Evolutionary conservation across 169 alveolate species (phyloP).

Genomic region (Theileria luwenshuni): DNA sequence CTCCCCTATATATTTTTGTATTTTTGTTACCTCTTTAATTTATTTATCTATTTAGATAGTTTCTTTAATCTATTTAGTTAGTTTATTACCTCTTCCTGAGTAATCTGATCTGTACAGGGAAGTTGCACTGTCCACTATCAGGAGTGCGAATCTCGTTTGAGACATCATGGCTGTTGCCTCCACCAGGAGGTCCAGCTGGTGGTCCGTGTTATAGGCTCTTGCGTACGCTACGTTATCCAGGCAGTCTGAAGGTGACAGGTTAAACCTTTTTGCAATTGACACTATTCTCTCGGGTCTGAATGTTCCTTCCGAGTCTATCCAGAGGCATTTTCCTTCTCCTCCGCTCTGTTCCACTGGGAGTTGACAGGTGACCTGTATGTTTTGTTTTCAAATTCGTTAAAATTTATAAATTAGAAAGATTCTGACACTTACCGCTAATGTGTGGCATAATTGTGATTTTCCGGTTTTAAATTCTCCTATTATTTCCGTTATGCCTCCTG

Average conservation of each 20-base stretch:
- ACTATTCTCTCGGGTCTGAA: constrained; percentile 98
- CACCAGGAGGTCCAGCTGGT: constrained; percentile 92
- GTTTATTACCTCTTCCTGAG: constrained; percentile 87
- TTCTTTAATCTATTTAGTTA: constrained; percentile 45
- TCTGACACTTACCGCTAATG: constrained; percentile 85
- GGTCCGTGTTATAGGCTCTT: constrained; percentile 96
- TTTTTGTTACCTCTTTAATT: constrained; percentile 72
- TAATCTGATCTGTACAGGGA: constrained; percentile 97
- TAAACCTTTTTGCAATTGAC: constrained; percentile 96
- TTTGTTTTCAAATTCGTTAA: background rate
- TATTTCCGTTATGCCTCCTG: constrained; percentile 95
- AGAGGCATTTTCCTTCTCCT: constrained; percentile 98
- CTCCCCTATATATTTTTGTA: constrained; percentile 96
- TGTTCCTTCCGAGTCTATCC: constrained; percentile 99
- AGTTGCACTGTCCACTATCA: constrained; percentile 97
- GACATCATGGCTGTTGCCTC: constrained; percentile 97
- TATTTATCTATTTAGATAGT: constrained; percentile 78
- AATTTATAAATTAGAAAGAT: background rate
- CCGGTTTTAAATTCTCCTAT: constrained; percentile 98
- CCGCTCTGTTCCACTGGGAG: constrained; percentile 94
- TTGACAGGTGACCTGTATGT: constrained; percentile 86
- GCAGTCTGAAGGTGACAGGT: constrained; percentile 93
- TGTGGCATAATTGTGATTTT: constrained; percentile 97
- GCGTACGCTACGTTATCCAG: constrained; percentile 97
- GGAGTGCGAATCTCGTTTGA: constrained; percentile 93